Conservation (phyloP, 441 rosid species). For the Gossypium gossypioides region DNA sequence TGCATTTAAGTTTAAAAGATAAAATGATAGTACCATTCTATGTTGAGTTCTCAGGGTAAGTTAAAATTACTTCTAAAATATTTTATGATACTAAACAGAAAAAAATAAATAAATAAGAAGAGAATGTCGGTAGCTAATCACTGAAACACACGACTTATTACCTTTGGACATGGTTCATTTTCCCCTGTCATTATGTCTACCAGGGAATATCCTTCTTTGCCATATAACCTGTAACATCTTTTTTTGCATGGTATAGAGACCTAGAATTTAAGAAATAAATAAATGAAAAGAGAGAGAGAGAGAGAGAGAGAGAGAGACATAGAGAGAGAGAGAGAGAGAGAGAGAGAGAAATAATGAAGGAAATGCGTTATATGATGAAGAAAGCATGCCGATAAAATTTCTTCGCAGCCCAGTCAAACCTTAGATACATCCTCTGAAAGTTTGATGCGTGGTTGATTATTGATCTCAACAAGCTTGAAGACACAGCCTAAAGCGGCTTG, state of each 20-base stretch:
- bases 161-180: slow-evolving; percentile 85
- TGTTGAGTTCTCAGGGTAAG: too few species aligned
- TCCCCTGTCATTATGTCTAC: slow-evolving; percentile 94
- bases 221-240: slow-evolving; percentile 58
- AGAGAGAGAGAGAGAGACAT: not conserved
- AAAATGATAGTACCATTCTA: not conserved
- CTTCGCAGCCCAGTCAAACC: slow-evolving; percentile 30
- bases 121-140: not conserved
- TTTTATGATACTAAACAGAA: not conserved
- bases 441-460: slow-evolving; percentile 83
- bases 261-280: slow-evolving; percentile 27
- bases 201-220: slow-evolving; percentile 75
- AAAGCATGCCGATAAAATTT: not conserved
- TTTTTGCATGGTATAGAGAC: slow-evolving; percentile 96
- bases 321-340: not conserved
- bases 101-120: not conserved
- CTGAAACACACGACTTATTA: slow-evolving; percentile 16
- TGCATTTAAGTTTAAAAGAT: not conserved
- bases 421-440: slow-evolving; percentile 93
- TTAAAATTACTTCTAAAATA: slow-evolving; percentile 22
- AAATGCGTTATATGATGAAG: not conserved
- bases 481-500: slow-evolving; percentile 94
- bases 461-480: slow-evolving; percentile 91
- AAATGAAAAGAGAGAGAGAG: not conserved
- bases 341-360: not conserved